Evolutionary conservation across 2,329 filamentous ascomycete genomes (phyloP).

Genomic region (Fusarium odoratissimum): DNA sequence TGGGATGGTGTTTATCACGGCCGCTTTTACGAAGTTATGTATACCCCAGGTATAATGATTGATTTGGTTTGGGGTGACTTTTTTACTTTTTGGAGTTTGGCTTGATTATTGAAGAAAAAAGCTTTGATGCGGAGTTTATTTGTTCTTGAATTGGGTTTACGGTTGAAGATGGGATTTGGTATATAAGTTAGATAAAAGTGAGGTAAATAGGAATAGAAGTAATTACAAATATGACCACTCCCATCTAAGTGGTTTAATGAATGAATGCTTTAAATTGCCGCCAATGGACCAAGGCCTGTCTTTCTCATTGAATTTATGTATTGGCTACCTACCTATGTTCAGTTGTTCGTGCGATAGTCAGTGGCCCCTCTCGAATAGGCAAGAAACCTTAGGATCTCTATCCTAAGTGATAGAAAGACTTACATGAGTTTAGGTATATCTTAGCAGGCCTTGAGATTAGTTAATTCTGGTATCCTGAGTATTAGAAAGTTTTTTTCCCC

Average conservation of each 20-base stretch:
- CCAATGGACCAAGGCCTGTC: background rate
- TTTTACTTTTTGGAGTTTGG: conserved; percentile 3
- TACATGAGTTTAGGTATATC: background rate
- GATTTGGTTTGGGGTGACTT: conserved; percentile 3
- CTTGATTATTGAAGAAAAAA: conserved; percentile 10
- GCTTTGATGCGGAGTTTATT: background rate
- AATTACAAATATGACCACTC: background rate
- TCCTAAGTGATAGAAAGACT: background rate
- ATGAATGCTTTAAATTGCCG: background rate
- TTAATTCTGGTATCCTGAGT: background rate
- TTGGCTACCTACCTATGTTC: background rate
- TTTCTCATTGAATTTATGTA: background rate
- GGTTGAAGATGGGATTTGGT: background rate
- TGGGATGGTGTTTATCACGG: conserved; percentile 8
- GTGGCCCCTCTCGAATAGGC: background rate
- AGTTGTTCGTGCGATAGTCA: background rate
- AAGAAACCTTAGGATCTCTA: background rate
- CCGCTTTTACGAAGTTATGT: conserved; percentile 23
- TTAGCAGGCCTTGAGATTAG: background rate
- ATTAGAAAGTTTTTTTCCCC: background rate
- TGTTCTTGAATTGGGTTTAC: conserved; percentile 2
- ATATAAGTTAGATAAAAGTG: background rate
- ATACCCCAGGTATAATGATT: conserved; percentile 14
- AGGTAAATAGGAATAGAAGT: conserved; percentile 23
- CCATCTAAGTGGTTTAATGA: background rate